Conservation (phyloP, 108 stramenopile genomes). For the Fragilaria crotonensis region DNA sequence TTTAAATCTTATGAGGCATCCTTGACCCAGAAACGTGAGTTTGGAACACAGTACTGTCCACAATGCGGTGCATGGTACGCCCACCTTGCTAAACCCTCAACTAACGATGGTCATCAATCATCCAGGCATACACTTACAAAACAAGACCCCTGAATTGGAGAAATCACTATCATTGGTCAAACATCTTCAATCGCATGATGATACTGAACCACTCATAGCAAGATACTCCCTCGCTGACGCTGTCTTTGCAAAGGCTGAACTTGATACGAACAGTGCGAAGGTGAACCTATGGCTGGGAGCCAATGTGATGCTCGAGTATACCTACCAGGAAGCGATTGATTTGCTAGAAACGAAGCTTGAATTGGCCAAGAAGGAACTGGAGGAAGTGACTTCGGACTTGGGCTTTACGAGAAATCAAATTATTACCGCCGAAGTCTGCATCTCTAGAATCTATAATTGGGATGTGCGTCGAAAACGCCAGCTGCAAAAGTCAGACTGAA, state of each 20-base stretch:
- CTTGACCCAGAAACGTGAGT: conserved; percentile 61
- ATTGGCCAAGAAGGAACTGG: conserved; percentile 50
- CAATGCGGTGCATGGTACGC: too few species aligned
- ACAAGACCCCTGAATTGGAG: conserved; percentile 84
- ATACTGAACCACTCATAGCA: conserved; percentile 51
- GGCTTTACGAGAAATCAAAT: conserved; percentile 92
- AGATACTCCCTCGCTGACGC: conserved; percentile 93
- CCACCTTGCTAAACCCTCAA: too few species aligned
- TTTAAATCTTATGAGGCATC: conserved; percentile 76
- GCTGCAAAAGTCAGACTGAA: too few species aligned
- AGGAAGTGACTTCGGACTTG: conserved; percentile 80
- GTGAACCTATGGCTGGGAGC: conserved; percentile 99
- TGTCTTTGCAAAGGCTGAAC: conserved; percentile 91
- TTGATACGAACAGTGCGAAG: conserved; percentile 69
- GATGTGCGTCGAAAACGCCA: conserved; percentile 80
- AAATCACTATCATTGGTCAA: conserved; percentile 72
- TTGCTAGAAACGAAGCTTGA: conserved; percentile 58
- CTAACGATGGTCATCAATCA: not conserved
- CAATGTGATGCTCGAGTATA: conserved; percentile 98
- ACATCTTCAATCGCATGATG: conserved; percentile 50
- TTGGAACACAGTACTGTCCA: not conserved
- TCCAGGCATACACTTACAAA: conserved; percentile 34
- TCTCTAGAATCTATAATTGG: conserved; percentile 96
- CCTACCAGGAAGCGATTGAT: conserved; percentile 91
- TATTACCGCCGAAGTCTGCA: conserved; percentile 96